Evolutionary conservation across 2,329 filamentous ascomycete species (phyloP).

Genomic region (Sclerotinia sclerotiorum): DNA sequence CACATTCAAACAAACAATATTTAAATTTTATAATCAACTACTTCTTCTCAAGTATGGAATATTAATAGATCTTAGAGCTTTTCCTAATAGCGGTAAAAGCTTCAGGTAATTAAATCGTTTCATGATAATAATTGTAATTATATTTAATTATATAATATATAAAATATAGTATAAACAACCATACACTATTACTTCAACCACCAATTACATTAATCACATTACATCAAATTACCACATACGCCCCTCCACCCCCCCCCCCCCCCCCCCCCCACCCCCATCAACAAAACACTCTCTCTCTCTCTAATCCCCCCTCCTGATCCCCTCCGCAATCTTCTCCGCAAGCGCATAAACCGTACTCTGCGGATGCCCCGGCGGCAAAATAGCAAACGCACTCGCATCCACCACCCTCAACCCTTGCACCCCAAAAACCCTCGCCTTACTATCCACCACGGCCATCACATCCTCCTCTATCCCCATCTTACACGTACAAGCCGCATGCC

Average conservation of each 20-base stretch:
- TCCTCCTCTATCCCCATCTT: conserved; percentile 54
- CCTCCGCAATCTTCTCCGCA: conserved; percentile 46
- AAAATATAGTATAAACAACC: no score
- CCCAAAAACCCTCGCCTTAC: conserved; percentile 29
- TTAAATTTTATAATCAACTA: no score
- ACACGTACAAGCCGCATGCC: conserved; percentile 56
- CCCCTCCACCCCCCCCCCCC: no score
- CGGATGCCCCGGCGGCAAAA: conserved; percentile 44
- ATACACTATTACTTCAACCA: not conserved
- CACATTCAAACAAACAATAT: no score
- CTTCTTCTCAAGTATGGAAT: no score
- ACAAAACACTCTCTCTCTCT: not conserved
- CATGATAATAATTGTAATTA: no score
- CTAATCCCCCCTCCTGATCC: not conserved
- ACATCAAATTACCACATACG: not conserved
- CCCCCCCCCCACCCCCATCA: no score
- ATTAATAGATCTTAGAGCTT: no score
- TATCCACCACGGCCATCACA: conserved; percentile 37
- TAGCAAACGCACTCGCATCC: conserved; percentile 30
- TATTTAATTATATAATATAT: no score
- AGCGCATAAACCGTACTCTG: conserved; percentile 45
- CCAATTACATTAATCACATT: not conserved
- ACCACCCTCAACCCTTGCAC: conserved; percentile 30
- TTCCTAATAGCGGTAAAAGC: no score
- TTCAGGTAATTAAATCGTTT: no score